A percentile compares a stretch with the other conserved stretches of the same genome.
phyloP scores from a whole-genome alignment of 2,329 filamentous ascomycete species.

The Byssochlamys sp. region DNA sequence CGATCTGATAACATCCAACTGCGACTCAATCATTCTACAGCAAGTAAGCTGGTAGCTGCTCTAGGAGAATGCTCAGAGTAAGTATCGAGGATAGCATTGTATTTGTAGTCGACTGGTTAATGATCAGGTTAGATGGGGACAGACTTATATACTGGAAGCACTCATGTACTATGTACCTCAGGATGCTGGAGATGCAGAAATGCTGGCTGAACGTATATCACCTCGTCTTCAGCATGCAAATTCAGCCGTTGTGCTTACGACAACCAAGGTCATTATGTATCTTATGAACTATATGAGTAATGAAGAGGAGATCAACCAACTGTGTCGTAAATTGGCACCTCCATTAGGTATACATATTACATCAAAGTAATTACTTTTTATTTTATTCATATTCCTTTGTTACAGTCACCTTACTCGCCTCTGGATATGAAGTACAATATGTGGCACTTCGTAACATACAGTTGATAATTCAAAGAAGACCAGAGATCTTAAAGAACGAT shows the following conservation, averaged over 20 bases:
- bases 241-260: slow-evolving; percentile 89
- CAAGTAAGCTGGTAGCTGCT: slow-evolving; percentile 95
- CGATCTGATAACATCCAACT: slow-evolving; percentile 93
- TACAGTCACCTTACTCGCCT: slow-evolving; percentile 84
- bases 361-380: no score
- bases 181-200: slow-evolving; percentile 73
- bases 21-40: slow-evolving; percentile 93
- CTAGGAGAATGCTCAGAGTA: slow-evolving; percentile 94
- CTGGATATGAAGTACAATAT: slow-evolving; percentile 97
- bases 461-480: slow-evolving; percentile 81
- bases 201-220: slow-evolving; percentile 85
- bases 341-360: no score
- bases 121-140: slow-evolving; percentile 65
- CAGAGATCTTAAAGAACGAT: slow-evolving; percentile 88
- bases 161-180: slow-evolving; percentile 96
- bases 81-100: slow-evolving; percentile 25
- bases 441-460: slow-evolving; percentile 86
- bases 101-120: no score
- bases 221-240: slow-evolving; percentile 96
- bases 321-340: slow-evolving; percentile 88
- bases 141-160: slow-evolving; percentile 95
- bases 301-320: slow-evolving; percentile 71
- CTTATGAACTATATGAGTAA: slow-evolving; percentile 97
- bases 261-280: slow-evolving; percentile 90
- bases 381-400: no score